Base-by-base conservation (phyloP, 371 early-diverging fungal genomes). In the Amoeboaphelidium protococcarum region DNA sequence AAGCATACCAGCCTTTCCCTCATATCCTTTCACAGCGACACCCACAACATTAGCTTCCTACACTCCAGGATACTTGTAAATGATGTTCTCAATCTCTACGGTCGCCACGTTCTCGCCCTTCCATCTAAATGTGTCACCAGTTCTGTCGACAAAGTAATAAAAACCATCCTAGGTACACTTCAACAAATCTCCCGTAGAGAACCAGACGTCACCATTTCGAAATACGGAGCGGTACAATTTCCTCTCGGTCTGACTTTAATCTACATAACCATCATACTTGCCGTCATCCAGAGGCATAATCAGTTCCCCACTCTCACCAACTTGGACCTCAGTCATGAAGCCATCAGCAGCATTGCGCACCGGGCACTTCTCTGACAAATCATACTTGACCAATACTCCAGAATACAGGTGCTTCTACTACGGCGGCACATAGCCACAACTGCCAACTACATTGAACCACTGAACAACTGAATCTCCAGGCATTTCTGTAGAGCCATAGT, bases 41-140 rank as follows among this genome's bases (percentile, higher is more conserved):
- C 6, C 13, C 16, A 25, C 4, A 44, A 26, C 26, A 44, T 22
- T 46, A 10, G 19, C 20, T 46, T 26, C 21, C 19, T 46, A 6
- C 6, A 24, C 41, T 6, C 21, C 20, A 6, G 10, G 13, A 20
- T 12, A 24, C 10, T 23, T 23, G 16, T 10, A 22, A 10, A 46
- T 10, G 10, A 46, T 13, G 6, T 46, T 21, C n/a, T 23, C 47
- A 12, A 52, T 21, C 19, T 52, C 76, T 2, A 65, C 62, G 13
- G 76, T 72, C 13, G 72, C 61, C 13, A 76, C 74, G 45, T 76
- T 76, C 53, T 76, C 76, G 3, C 69, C 60, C 40, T 74, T 71
- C 76, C 76, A 76, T 12, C 76, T 61, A 42, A 40, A 50, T 25
- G 47, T 50, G 21, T 48, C 45, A 16, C 48, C 48, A 16, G 48